A percentile compares a stretch with the other conserved stretches of the same genome.
phyloP scores from a whole-genome alignment of 2,329 filamentous ascomycete species.

The Botrytis sinoallii region DNA sequence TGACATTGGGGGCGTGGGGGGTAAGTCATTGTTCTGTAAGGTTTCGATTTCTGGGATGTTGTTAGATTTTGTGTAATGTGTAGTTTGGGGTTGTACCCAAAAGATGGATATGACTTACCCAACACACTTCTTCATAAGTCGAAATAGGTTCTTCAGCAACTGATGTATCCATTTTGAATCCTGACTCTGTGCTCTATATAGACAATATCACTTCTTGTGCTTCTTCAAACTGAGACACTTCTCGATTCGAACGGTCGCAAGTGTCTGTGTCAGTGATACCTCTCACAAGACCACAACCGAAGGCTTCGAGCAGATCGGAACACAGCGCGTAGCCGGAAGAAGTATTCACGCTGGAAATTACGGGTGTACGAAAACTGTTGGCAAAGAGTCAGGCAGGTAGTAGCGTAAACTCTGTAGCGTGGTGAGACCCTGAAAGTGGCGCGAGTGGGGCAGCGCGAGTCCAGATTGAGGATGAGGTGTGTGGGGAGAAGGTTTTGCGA shows the following conservation, averaged over 20 bases:
- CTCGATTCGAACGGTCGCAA: not conserved
- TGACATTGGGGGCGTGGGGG: slow-evolving; percentile 23
- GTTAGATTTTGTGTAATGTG: not conserved
- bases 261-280: slow-evolving; percentile 1
- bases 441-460: slow-evolving; percentile 1
- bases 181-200: not conserved
- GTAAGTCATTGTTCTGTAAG: slow-evolving; percentile 32
- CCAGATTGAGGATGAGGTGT: slow-evolving; percentile 1
- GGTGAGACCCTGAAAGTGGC: slow-evolving; percentile 1
- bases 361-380: slow-evolving; percentile 9
- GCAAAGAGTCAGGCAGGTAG: slow-evolving; percentile 1
- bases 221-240: slow-evolving; percentile 18
- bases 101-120: not conserved
- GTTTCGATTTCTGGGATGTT: slow-evolving; percentile 3
- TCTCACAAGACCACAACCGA: slow-evolving; percentile 12
- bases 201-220: not conserved
- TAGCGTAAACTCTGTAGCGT: not conserved
- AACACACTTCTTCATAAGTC: slow-evolving; percentile 10
- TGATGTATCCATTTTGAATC: not conserved
- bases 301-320: slow-evolving; percentile 13
- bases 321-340: slow-evolving; percentile 8
- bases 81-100: not conserved
- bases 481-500: not conserved
- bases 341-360: not conserved
- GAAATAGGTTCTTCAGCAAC: not conserved